Evolutionary conservation across 2,329 filamentous ascomycete genomes (phyloP).

Genomic region (Alternaria dauci): DNA sequence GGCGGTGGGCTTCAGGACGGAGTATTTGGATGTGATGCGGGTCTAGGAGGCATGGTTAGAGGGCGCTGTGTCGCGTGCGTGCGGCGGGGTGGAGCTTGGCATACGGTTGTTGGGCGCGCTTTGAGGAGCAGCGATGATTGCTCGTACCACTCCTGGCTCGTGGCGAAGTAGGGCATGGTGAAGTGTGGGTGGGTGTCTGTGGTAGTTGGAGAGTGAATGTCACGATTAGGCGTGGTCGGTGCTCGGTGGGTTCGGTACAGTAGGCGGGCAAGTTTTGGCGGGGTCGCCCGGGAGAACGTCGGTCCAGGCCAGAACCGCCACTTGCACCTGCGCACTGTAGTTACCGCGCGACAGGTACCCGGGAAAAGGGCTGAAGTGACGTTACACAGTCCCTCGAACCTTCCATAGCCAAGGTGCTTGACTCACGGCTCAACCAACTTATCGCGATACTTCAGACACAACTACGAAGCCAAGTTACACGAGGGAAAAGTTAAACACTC

Average conservation of each 20-base stretch:
- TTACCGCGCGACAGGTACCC: background rate
- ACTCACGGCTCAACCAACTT: background rate
- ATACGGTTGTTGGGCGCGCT: slow-evolving; percentile 83
- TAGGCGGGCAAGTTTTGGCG: slow-evolving; percentile 40
- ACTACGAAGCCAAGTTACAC: background rate
- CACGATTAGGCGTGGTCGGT: slow-evolving; percentile 4
- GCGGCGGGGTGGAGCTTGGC: slow-evolving; percentile 40
- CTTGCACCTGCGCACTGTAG: background rate
- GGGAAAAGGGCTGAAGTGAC: background rate
- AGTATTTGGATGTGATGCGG: slow-evolving; percentile 91
- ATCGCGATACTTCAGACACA: background rate
- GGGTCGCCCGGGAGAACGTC: slow-evolving; percentile 31
- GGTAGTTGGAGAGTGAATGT: slow-evolving; percentile 18
- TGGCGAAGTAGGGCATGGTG: slow-evolving; percentile 79
- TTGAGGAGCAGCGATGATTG: slow-evolving; percentile 86
- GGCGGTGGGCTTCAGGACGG: slow-evolving; percentile 62
- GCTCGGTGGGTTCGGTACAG: slow-evolving; percentile 5
- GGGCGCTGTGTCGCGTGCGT: slow-evolving; percentile 15
- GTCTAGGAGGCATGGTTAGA: slow-evolving; percentile 65
- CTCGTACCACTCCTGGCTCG: slow-evolving; percentile 89
- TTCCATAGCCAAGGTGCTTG: background rate
- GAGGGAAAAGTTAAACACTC: too few relatives aligned
- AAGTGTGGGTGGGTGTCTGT: slow-evolving; percentile 15
- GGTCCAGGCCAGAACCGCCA: slow-evolving; percentile 11
- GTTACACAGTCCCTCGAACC: background rate